phyloP scores from a whole-genome alignment of 202 grass and related monocot genomes.

The Tripidium arundinaceum region DNA sequence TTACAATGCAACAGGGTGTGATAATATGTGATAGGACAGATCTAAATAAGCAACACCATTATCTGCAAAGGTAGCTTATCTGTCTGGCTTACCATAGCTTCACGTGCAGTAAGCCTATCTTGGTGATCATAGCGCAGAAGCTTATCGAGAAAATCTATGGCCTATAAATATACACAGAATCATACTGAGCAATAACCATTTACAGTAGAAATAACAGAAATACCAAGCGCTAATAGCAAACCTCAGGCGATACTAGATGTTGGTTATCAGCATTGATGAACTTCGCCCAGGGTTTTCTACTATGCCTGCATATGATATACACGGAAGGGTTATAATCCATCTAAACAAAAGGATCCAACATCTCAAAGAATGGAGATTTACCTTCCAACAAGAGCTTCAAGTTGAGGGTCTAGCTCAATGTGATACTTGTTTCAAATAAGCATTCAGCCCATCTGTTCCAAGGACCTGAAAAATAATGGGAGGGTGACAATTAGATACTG shows the following conservation, averaged over 20 bases:
- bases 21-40: not conserved
- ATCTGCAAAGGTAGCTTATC: slow-evolving; percentile 10
- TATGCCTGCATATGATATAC: slow-evolving; percentile 47
- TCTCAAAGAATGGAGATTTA: slow-evolving; percentile 9
- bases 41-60: slow-evolving; percentile 8
- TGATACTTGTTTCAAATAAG: slow-evolving; percentile 73
- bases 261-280: slow-evolving; percentile 82
- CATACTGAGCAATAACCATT: slow-evolving; percentile 8
- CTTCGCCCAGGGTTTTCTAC: slow-evolving; percentile 66
- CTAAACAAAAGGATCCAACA: not conserved
- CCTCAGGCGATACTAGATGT: slow-evolving; percentile 76
- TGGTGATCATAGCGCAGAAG: slow-evolving; percentile 79
- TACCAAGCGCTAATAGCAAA: slow-evolving; percentile 15
- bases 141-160: slow-evolving; percentile 79
- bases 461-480: slow-evolving; percentile 48
- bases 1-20: not conserved
- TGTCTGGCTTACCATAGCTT: slow-evolving; percentile 67
- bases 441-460: slow-evolving; percentile 65
- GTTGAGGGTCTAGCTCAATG: slow-evolving; percentile 70
- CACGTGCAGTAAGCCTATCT: slow-evolving; percentile 65
- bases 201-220: not conserved
- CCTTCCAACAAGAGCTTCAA: slow-evolving; percentile 81
- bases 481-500: slow-evolving; percentile 19
- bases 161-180: slow-evolving; percentile 35
- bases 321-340: slow-evolving; percentile 20